Evolutionary conservation across 2,329 filamentous ascomycete species (phyloP).

Genomic region (Trichoderma sp.): DNA sequence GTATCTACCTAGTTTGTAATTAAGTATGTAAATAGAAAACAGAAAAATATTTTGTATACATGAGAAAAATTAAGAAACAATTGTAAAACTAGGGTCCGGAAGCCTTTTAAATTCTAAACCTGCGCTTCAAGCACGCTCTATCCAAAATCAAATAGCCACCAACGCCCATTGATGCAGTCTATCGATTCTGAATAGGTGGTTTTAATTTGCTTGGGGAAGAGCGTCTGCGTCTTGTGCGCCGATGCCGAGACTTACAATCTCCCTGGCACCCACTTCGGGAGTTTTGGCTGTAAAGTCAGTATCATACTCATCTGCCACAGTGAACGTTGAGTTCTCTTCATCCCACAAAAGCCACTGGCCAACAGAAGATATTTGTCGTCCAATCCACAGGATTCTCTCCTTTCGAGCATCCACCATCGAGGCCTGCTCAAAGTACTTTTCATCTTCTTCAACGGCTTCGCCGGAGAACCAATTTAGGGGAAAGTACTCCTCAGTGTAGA

Average conservation of each 20-base stretch:
- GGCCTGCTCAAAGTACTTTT: constrained; percentile 60
- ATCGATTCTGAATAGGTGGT: neutral
- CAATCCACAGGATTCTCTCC: constrained; percentile 59
- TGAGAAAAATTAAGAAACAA: too few relatives aligned
- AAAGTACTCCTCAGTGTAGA: constrained; percentile 59
- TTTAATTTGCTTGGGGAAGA: neutral
- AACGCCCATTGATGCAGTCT: neutral
- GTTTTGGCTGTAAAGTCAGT: constrained; percentile 26
- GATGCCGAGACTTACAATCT: neutral
- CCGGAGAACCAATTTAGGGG: constrained; percentile 57
- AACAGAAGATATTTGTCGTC: constrained; percentile 43
- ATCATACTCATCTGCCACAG: constrained; percentile 38
- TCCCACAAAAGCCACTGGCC: constrained; percentile 49
- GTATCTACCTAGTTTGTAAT: too few relatives aligned
- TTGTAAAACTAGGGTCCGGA: too few relatives aligned
- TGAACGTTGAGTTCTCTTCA: constrained; percentile 36
- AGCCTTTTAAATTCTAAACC: too few relatives aligned
- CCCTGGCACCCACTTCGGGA: neutral
- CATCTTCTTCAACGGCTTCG: constrained; percentile 63
- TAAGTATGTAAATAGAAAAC: too few relatives aligned
- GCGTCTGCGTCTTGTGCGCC: neutral
- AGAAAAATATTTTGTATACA: too few relatives aligned
- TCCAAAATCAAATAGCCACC: too few relatives aligned
- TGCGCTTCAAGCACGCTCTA: too few relatives aligned
- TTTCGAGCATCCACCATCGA: constrained; percentile 57